phyloP scores from a whole-genome alignment of 1,139 yeast species.

The Pichia sp. region DNA sequence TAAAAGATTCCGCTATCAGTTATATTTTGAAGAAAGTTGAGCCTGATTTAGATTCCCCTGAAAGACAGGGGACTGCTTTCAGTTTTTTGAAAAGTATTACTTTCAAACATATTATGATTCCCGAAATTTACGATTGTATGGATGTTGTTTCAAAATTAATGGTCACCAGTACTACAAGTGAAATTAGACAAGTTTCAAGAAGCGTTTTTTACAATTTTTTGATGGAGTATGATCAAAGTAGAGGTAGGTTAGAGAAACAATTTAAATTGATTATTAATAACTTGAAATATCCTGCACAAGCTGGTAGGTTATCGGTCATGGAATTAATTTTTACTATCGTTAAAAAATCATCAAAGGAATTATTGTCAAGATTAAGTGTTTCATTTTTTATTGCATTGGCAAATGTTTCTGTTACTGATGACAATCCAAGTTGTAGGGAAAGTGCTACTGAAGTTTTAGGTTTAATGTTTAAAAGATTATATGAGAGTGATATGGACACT shows the following conservation, averaged over 20 bases:
- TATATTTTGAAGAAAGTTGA: constrained; percentile 69
- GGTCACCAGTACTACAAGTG: constrained; percentile 84
- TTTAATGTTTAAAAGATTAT: constrained; percentile 48
- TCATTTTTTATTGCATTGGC: constrained; percentile 82
- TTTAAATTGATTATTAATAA: constrained; percentile 79
- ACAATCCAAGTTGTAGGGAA: constrained; percentile 75
- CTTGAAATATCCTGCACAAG: constrained; percentile 75
- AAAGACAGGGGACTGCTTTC: constrained; percentile 82
- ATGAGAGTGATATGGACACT: constrained; percentile 29
- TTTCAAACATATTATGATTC: constrained; percentile 65
- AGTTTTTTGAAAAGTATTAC: constrained; percentile 73
- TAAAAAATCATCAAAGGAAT: constrained; percentile 56
- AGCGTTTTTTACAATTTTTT: constrained; percentile 78
- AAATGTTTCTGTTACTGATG: constrained; percentile 72
- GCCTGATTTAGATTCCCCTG: constrained; percentile 90
- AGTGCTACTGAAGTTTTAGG: constrained; percentile 66
- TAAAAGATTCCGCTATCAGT: constrained; percentile 70
- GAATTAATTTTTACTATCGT: constrained; percentile 73
- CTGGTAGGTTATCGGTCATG: constrained; percentile 88
- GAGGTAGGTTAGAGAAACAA: constrained; percentile 77
- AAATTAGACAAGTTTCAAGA: constrained; percentile 82
- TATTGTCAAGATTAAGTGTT: constrained; percentile 55
- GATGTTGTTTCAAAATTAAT: constrained; percentile 75
- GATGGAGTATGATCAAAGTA: constrained; percentile 93
- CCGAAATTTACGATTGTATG: constrained; percentile 88